Evolutionary conservation across 2,329 filamentous ascomycete species (phyloP), one percentile per base, ranked within the genome.

Genomic region (Chrysosporium queenslandicum): DNA sequence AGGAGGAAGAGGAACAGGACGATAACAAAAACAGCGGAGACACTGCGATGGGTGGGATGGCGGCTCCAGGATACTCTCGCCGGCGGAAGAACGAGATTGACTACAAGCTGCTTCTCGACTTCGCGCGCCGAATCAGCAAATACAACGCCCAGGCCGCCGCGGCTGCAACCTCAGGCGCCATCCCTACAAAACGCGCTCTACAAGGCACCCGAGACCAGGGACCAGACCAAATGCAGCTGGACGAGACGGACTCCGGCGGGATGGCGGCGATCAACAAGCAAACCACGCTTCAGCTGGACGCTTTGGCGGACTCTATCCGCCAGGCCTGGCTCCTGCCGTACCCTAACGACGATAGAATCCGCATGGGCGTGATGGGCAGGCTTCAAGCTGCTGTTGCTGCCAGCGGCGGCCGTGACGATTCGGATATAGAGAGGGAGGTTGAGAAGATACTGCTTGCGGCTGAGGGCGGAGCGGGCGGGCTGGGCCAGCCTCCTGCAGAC

Each of bases 381-480:
- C 60, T 74, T 37, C 70, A 73, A 53, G 59, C 70, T 6, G 62
- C 67, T 3, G 64, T 64, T 18, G 59, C 76, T 50, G 64, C 80
- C 72, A 61, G 92, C 73, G 61, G 86, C 63, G 43, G 16, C 1
- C 43, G 42, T 16, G 50, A 46, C 16, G 50, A 46, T 14, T 53
- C 74, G 69, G 62, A 87, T 71, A 53, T 82, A 71, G 65, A 81
- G 60, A 63, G 61, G 43, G 71, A 73, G 55, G 66, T 72, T 11
- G 69, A 71, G 37, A 63, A 67, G 40, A 49, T 73, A 55, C 64
- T 74, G 12, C 11, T 83, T 75, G 25, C 83, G 66, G 42, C 83
- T 47, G 78, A 74, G 60, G 85, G 20, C 6, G 39, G 12, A n/a
- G 4, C n/a, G 20, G 12, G 4, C 21, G 20, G n/a, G 39, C 39